These are phyloP conservation scores for Camelina neglecta DNA, from an alignment of 345 rosid genomes.

Conservation along the genomic window DNA sequence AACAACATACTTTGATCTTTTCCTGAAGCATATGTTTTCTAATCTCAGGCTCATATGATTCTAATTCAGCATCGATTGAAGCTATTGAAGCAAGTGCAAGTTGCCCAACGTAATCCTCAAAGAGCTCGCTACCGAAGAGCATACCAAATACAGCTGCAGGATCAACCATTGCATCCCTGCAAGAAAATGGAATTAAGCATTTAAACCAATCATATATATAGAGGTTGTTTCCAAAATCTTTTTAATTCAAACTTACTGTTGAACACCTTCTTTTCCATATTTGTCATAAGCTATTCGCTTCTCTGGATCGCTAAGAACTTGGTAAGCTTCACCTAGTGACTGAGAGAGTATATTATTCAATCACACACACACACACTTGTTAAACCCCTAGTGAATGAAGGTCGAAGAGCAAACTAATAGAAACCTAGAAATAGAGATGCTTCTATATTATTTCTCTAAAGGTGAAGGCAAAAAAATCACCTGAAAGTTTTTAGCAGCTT, in stretches of 20 bases:
- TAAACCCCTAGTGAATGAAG: not conserved
- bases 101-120: constrained; percentile 93
- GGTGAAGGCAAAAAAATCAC: constrained; percentile 39
- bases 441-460: not conserved
- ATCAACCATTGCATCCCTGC: constrained; percentile 86
- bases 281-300: constrained; percentile 87
- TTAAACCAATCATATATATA: not conserved
- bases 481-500: constrained; percentile 93
- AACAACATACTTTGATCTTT: constrained; percentile 63
- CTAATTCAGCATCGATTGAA: constrained; percentile 61
- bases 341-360: constrained; percentile 7
- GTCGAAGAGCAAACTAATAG: constrained; percentile 4
- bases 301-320: constrained; percentile 86
- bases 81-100: constrained; percentile 78
- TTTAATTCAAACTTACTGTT: constrained; percentile 58
- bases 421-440: constrained; percentile 15
- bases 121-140: constrained; percentile 87
- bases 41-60: constrained; percentile 53
- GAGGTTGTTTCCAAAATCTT: not conserved
- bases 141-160: constrained; percentile 92
- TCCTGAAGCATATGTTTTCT: constrained; percentile 62
- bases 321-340: constrained; percentile 90
- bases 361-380: not conserved
- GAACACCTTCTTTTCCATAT: constrained; percentile 79
- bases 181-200: constrained; percentile 1